These are phyloP conservation scores for Sicyos edulis DNA, from an alignment of 306 rosid species.

Conservation along the genomic window DNA sequence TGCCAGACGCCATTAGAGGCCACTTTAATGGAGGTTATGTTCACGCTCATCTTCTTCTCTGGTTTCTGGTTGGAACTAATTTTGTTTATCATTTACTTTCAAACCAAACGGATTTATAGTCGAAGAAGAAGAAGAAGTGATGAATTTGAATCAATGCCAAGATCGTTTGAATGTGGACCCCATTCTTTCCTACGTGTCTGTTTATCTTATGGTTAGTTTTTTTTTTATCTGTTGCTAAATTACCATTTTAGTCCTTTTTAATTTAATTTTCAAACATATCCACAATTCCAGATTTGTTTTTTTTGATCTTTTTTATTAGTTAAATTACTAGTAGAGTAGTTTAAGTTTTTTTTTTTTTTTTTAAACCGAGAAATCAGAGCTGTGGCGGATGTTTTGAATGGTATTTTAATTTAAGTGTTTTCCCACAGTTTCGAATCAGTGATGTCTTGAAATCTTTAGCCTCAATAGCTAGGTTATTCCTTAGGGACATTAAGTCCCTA, in stretches of 20 bases:
- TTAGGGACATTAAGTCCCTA: no score
- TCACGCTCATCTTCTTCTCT: conserved; percentile 28
- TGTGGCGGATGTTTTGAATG: no score
- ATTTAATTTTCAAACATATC: not conserved
- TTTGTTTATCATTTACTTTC: not conserved
- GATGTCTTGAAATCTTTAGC: no score
- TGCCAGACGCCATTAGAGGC: conserved; percentile 76
- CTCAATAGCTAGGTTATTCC: no score
- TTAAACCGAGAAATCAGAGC: no score
- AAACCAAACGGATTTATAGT: not conserved
- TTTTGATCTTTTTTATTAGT: no score
- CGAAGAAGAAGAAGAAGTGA: no score
- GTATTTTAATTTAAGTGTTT: no score
- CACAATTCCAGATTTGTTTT: no score
- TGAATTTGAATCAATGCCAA: not conserved
- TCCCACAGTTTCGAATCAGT: no score
- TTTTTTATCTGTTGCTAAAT: not conserved
- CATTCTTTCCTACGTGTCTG: not conserved
- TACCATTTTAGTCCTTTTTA: not conserved
- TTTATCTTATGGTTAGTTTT: not conserved
- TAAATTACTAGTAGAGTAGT: no score
- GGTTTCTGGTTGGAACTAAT: not conserved
- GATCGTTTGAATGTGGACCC: not conserved
- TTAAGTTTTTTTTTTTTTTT: no score
- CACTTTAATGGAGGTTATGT: conserved; percentile 56